Base-by-base conservation (phyloP, 116 monocot species). In the Phalaenopsis hybrid region DNA sequence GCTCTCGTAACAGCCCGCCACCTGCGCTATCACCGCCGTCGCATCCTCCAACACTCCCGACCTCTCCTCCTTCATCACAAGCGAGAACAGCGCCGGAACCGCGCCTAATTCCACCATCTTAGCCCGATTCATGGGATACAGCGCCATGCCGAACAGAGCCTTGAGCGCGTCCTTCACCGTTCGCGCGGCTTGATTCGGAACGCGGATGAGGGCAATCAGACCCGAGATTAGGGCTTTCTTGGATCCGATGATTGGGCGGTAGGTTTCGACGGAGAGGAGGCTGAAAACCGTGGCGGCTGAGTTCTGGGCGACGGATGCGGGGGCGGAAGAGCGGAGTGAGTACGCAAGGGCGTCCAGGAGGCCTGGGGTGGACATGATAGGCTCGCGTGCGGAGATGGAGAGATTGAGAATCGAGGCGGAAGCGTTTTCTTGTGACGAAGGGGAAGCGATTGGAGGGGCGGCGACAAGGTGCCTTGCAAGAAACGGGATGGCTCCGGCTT, bases 1-100 rank as follows among this genome's bases (percentile, higher is more conserved):
- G 84, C 95, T 91, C 90, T 93, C 95, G 28, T 37, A 78, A 76
- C 93, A 92, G 49, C 95, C 95, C 17, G 95, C 95, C 31, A 95
- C 84, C 90, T 93, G 93, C 45, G 92, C 86, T 4, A 95, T 75
- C 80, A 95, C 95, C 57, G 93, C 93, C 65, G 90, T 88, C 44
- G 87, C 82, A 81, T 95, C 95, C 87, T 95, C 95, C 55, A 91
- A 85, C 17, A 95, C 57, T 25, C 93, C 95, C 1, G 57, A 20
- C 50, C 92, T 69, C 0, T 75, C 85, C 75, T 90, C 91, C 51
- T 67, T 82, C 6, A 84, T 59, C 4, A 89, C 74, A 33, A 91
- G 78, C 4, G 87, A 79, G 85, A 93, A 90, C 25, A 93, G 83
- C 46, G 87, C 83, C 28, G 87, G 87, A 10, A 86, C 90, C 12